These are phyloP conservation scores for Sphaerulina musiva DNA, from an alignment of 2,329 filamentous ascomycete species.

Conservation along the genomic window DNA sequence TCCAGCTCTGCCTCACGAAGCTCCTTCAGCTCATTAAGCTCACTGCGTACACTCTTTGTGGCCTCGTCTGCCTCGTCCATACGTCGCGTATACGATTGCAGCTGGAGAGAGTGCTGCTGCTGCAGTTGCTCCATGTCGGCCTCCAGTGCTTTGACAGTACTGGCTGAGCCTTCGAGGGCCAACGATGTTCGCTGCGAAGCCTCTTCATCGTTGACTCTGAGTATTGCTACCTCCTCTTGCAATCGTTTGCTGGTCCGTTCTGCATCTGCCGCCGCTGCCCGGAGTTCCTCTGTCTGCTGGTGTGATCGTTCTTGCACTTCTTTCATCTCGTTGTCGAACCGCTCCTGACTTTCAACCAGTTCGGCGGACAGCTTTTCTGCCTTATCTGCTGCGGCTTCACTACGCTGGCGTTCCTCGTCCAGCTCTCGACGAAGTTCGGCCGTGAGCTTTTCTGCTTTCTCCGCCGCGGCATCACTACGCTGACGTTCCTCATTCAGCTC, in stretches of 20 bases:
- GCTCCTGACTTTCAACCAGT: conserved; percentile 7
- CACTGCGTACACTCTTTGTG: conserved; percentile 12
- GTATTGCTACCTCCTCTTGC: conserved; percentile 13
- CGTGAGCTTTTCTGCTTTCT: conserved; percentile 14
- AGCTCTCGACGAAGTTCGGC: conserved; percentile 22
- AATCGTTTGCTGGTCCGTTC: conserved; percentile 16
- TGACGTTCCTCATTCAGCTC: conserved; percentile 24
- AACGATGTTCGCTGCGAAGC: conserved; percentile 10
- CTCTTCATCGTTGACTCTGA: conserved; percentile 13
- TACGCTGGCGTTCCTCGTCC: conserved; percentile 19
- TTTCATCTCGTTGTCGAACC: conserved; percentile 15
- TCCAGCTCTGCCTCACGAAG: conserved; percentile 6
- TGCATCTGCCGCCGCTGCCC: conserved; percentile 6
- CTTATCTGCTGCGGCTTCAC: conserved; percentile 7
- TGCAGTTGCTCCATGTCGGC: conserved; percentile 13
- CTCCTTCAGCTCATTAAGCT: conserved; percentile 16
- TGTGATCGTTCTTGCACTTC: conserved; percentile 12
- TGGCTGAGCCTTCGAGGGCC: conserved; percentile 11
- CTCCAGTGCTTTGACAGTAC: conserved; percentile 13
- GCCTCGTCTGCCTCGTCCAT: conserved; percentile 7
- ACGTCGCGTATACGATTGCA: conserved; percentile 11
- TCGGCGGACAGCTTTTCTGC: conserved; percentile 5
- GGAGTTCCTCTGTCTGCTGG: conserved; percentile 15
- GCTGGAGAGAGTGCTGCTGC: conserved; percentile 14
- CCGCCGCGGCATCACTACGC: conserved; percentile 6